phyloP scores from a whole-genome alignment of 164 flowering plant genomes.

The Macadamia tetraphylla region DNA sequence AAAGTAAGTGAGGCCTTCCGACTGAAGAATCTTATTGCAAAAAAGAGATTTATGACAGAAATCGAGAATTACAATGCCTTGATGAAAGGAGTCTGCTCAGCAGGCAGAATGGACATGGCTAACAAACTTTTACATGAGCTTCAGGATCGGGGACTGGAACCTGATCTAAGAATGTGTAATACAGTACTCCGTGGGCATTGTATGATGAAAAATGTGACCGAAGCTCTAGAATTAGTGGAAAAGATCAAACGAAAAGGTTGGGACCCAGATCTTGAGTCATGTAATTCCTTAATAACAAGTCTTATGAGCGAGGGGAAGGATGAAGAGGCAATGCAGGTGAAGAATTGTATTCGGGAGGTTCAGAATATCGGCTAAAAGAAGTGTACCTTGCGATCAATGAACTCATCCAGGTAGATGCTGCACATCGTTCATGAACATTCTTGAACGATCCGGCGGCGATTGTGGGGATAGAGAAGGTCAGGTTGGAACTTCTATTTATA shows the following conservation, averaged over 20 bases:
- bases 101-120: conserved; percentile 21
- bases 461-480: too few species aligned
- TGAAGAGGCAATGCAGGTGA: conserved; percentile 16
- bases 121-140: conserved; percentile 12
- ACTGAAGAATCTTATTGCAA: conserved; percentile 11
- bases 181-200: conserved; percentile 14
- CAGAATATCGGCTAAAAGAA: background rate
- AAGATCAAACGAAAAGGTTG: conserved; percentile 12
- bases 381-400: conserved; percentile 2
- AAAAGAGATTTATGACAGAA: conserved; percentile 13
- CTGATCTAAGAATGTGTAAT: conserved; percentile 10
- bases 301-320: conserved; percentile 6
- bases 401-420: background rate
- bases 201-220: background rate
- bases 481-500: too few species aligned
- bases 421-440: too few species aligned
- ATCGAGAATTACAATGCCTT: conserved; percentile 14
- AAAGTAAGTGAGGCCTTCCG: conserved; percentile 13
- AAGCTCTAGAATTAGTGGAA: conserved; percentile 7
- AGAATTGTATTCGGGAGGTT: conserved; percentile 8
- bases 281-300: conserved; percentile 7
- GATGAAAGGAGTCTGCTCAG: conserved; percentile 16
- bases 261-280: conserved; percentile 10
- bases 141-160: conserved; percentile 6
- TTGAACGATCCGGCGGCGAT: too few species aligned